Percentiles rank a stretch among this genome's conserved stretches.
phyloP scores from a whole-genome alignment of 768 basidiomycete genomes.

The Exsudoporus frostii region DNA sequence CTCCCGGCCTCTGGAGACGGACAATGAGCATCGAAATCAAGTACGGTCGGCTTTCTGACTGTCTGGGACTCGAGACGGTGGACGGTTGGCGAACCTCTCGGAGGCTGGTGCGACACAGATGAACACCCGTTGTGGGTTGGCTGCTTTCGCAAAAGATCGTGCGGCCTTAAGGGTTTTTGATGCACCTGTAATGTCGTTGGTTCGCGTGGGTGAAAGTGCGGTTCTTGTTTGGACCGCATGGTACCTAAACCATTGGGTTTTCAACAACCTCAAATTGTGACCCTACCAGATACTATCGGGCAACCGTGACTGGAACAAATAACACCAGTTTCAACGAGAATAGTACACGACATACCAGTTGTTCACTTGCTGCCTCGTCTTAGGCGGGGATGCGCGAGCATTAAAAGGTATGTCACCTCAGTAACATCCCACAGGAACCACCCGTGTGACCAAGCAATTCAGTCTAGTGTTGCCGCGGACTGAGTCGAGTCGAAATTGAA shows the following conservation, averaged over 20 bases:
- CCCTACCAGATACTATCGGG: background rate
- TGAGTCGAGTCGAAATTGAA: too few species aligned
- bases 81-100: background rate
- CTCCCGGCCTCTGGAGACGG: background rate
- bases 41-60: background rate
- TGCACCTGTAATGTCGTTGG: background rate
- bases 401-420: background rate
- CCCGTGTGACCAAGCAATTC: background rate
- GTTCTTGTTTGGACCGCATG: background rate
- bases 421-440: background rate
- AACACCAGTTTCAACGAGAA: background rate
- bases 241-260: background rate
- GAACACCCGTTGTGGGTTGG: background rate
- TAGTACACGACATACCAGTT: background rate
- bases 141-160: background rate
- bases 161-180: background rate
- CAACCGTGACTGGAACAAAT: background rate
- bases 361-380: background rate
- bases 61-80: background rate
- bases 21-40: background rate
- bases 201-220: background rate
- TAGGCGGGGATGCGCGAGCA: background rate
- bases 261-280: background rate
- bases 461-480: too few species aligned
- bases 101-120: background rate